Base-by-base conservation (phyloP, 805 yeast species). In the Allodekkera sacchari region DNA sequence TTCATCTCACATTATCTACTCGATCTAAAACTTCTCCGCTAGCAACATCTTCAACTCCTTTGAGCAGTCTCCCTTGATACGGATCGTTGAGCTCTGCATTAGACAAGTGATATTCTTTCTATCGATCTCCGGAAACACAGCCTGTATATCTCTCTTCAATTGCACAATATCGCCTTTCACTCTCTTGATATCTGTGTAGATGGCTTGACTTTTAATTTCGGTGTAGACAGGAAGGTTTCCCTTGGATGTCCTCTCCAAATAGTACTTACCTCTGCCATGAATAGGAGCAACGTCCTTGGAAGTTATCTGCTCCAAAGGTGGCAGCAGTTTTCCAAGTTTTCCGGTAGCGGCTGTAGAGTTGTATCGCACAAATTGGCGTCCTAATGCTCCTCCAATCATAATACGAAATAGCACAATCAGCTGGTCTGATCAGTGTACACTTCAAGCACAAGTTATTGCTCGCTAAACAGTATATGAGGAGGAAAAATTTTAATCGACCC, bases 151-250 rank as follows among this genome's bases (percentile, higher is more conserved):
- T 32, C 70, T 62, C 52, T 82, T 77, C 35, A 87, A 63, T 36
- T 71, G 77, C 5, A 65, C 53, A 10, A 75, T 63, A 52, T 81
- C 77, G 5, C 96, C 96, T 36, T 66, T 59, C 31, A 85, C 66
- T 37, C 73, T 71, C 50, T 82, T 75, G 18, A 85, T 65, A 48
- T 83, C 87, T 0, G 96, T 85, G 45, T 71, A 69, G n/a, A 66
- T 58, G 10, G 64, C 62, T 38, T 74, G 77, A 38, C 74, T 71
- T 50, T 76, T 83, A 39, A 65, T 55, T 39, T 81, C 84, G 32
- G 70, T 64, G 58, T 85, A 85, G 2, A 85, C 82, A n/a, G 95
- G 95, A 50, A 87, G 63, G 50, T 80, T 75, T 4, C 89, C 85
- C 28, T 60, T 64, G 11, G 67, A 56, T 6, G 83, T 66, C 52